Evolutionary conservation across 768 basidiomycete genomes (phyloP), one percentile per base, ranked within the genome.

Genomic region (Pleurotus eryngii): DNA sequence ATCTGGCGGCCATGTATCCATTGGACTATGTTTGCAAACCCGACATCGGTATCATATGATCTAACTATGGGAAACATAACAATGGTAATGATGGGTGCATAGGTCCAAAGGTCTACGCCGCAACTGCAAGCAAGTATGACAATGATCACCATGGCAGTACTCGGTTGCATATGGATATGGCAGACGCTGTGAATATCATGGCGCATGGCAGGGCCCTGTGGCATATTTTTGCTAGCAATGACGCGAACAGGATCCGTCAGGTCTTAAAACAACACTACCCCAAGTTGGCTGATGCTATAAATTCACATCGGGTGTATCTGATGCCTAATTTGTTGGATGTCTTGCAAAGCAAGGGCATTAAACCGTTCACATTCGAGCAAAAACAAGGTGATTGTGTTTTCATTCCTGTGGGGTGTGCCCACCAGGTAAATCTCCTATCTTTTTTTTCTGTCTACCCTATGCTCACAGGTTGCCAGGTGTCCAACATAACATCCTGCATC

Each of bases 31-130:
- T 5, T 5, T 43, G 15, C 42, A 43, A 43, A 43, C 42, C 42
- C 5, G 42, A 43, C 20, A 20, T 43, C 11, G 42, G 42, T 43
- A 43, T 5, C n/a, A 4, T 43, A 12, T 5, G 5, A n/a, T 15
- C 11, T 12, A 15, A 20, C 20, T 43, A 15, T 12, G 5, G n/a
- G 5, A 12, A 15, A 6, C 20, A 43, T 20, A 57, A 67, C 5
- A 8, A 6, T 27, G 5, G 27, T 27, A 1, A 27, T 8, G 8
- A 8, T 1, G 8, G 27, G 8, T 27, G 27, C 22, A 20, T 45
- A 77, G 85, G 86, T 5, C 87, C 87, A 1, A 89, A 88, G 68
- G 80, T 87, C 82, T 89, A 89, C 67, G 86, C 84, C 60, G 86
- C 87, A 0, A 81, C 84, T 68, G 77, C 77, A 15, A 83, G 80